Evolutionary conservation across 140 eudicot species (phyloP).

Genomic region (Flaveria floridana): DNA sequence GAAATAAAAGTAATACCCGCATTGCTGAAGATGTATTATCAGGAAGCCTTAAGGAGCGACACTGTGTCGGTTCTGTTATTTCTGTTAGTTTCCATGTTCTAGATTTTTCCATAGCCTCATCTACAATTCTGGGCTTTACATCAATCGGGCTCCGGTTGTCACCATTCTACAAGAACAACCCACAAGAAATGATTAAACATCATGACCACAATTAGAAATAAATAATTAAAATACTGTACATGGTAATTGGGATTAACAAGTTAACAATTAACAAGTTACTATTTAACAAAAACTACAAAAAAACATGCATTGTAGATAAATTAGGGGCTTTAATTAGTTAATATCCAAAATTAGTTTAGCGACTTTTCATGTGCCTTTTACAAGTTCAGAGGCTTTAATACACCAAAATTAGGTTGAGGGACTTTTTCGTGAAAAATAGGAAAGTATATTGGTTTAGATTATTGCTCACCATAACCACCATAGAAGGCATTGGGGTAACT

Average conservation of each 20-base stretch:
- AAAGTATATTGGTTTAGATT: too few species aligned
- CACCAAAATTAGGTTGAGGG: background rate
- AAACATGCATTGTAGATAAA: background rate
- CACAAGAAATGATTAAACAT: background rate
- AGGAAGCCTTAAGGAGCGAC: conserved; percentile 75
- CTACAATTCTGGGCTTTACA: conserved; percentile 60
- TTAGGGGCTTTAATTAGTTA: too few species aligned
- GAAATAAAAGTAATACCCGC: conserved; percentile 51
- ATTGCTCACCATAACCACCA: conserved; percentile 44
- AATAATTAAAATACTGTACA: background rate
- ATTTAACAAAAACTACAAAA: background rate
- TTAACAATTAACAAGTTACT: too few species aligned
- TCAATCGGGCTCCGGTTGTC: conserved; percentile 61
- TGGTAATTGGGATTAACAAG: background rate
- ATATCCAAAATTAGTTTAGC: background rate
- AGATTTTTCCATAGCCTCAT: conserved; percentile 63
- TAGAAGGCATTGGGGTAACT: conserved; percentile 45
- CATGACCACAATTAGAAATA: conserved; percentile 15
- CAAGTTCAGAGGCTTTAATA: background rate
- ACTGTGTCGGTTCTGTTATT: conserved; percentile 71
- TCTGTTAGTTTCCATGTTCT: conserved; percentile 70
- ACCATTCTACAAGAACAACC: conserved; percentile 53
- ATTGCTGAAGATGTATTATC: conserved; percentile 58
- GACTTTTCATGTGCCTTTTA: background rate
- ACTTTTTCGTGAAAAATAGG: background rate